Base-by-base conservation (phyloP, 2,329 filamentous ascomycete species). In the Fonsecaea nubica region DNA sequence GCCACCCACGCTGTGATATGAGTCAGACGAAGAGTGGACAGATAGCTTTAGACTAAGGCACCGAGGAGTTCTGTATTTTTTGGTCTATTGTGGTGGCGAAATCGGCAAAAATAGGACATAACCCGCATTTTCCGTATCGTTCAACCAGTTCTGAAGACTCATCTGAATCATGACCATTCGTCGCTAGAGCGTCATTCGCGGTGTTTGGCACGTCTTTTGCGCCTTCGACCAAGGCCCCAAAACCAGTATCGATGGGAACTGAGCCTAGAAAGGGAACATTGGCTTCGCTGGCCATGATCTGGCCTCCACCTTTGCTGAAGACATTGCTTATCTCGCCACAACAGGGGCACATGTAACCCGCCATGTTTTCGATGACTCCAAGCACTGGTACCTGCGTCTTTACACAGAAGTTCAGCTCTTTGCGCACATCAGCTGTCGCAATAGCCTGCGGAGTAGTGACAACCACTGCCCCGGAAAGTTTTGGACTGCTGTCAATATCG, bases 371-470 rank as follows among this genome's bases (percentile, higher is more conserved):
- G 54, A 99, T 86, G 0, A 99, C 93, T 0, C 95, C 95, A 10
- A 98, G 82, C 40, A 96, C 88, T 1, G 85, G 83, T 57, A 97
- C 89, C 35, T 87, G 86, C 1, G 92, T 94, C 81, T 97, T 97
- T 59, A 83, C 83, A 80, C 93, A 97, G 76, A 97, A 97, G 77
- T 97, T 97, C 70, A 97, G 85, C 78, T 97, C 93, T 76, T 97
- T 97, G 75, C 92, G 90, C 42, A 99, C 95, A 76, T 99, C 95
- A 0, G 92, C 91, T 33, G 94, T 96, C 12, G 92, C 90, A 57
- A 99, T 91, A 0, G 94, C 95, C 77, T 99, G 95, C 0, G 95
- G 95, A 0, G 95, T 99, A 2, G 95, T 99, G 1, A 99, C 94
- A 0, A 99, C 89, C 0, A 99, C 93, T 0, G 95, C 94, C 8